Conservation (phyloP, 179 eudicot species). For the Spergularia azorica region DNA sequence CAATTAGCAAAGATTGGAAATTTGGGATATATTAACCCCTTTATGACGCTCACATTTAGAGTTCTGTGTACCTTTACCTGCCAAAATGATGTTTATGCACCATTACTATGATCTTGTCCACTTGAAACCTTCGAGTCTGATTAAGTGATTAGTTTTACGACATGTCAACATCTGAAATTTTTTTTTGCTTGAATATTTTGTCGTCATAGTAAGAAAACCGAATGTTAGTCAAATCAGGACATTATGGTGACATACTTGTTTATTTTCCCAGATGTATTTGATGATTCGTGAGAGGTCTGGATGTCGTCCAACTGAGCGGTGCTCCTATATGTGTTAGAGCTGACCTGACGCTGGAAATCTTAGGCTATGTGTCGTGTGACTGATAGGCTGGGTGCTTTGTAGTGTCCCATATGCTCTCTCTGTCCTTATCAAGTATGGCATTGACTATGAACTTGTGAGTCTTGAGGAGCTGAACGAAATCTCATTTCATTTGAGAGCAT, state of each 20-base stretch:
- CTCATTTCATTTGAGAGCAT: not conserved
- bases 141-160: too few species aligned
- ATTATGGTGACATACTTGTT: conserved; percentile 53
- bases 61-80: not conserved
- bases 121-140: too few species aligned
- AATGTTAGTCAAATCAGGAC: conserved; percentile 29
- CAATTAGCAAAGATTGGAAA: not conserved
- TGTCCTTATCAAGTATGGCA: not conserved
- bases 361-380: not conserved
- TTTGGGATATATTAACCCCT: not conserved
- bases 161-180: not conserved
- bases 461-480: not conserved
- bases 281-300: conserved; percentile 82
- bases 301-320: conserved; percentile 49
- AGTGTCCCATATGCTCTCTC: not conserved
- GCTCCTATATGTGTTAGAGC: conserved; percentile 18
- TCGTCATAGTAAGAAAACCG: conserved; percentile 11
- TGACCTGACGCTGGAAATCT: conserved; percentile 10
- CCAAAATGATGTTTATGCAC: too few species aligned
- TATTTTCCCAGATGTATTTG: conserved; percentile 88
- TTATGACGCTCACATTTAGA: not conserved
- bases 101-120: too few species aligned
- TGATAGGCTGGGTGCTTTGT: not conserved
- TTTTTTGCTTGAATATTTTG: not conserved
- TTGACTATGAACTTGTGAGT: not conserved